These are phyloP conservation scores for Arachis hypogaea DNA, from an alignment of 306 rosid species.

Conservation along the genomic window DNA sequence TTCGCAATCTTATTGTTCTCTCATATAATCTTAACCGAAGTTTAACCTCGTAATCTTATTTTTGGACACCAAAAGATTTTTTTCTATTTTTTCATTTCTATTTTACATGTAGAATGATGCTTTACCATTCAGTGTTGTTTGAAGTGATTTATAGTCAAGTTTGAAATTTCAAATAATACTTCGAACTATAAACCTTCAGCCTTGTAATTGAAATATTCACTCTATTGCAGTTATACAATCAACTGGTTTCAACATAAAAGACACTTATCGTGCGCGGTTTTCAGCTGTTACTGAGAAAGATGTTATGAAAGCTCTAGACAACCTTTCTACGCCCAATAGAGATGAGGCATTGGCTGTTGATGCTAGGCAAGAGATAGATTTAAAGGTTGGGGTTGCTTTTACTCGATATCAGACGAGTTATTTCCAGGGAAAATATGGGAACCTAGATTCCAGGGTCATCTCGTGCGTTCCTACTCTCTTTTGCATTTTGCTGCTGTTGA, in stretches of 20 bases:
- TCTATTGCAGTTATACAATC: constrained; percentile 82
- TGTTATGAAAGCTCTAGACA: constrained; percentile 83
- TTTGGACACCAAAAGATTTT: too few relatives aligned
- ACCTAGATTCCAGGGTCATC: constrained; percentile 93
- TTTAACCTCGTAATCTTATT: too few relatives aligned
- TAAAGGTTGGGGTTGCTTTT: constrained; percentile 97
- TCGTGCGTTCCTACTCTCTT: constrained; percentile 70
- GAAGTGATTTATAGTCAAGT: constrained; percentile 28
- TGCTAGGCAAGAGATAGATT: constrained; percentile 98
- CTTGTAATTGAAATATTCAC: constrained; percentile 29
- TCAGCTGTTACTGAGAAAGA: constrained; percentile 94
- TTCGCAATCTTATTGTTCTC: too few relatives aligned
- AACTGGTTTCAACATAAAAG: constrained; percentile 65
- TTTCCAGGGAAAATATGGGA: constrained; percentile 97
- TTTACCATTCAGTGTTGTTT: constrained; percentile 24
- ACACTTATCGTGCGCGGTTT: constrained; percentile 85
- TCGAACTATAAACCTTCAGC: constrained; percentile 1
- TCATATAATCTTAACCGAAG: too few relatives aligned
- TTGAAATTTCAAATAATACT: constrained; percentile 27
- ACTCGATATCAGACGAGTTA: constrained; percentile 88
- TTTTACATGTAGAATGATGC: constrained; percentile 21
- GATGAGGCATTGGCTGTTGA: constrained; percentile 92
- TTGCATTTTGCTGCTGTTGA: constrained; percentile 23
- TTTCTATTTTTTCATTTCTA: too few relatives aligned
- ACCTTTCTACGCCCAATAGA: constrained; percentile 81